Percentiles rank a stretch among this genome's conserved stretches.
Evolutionary conservation across 352 stramenopile genomes (phyloP).

Genomic region (Phytophthora pistaciae): DNA sequence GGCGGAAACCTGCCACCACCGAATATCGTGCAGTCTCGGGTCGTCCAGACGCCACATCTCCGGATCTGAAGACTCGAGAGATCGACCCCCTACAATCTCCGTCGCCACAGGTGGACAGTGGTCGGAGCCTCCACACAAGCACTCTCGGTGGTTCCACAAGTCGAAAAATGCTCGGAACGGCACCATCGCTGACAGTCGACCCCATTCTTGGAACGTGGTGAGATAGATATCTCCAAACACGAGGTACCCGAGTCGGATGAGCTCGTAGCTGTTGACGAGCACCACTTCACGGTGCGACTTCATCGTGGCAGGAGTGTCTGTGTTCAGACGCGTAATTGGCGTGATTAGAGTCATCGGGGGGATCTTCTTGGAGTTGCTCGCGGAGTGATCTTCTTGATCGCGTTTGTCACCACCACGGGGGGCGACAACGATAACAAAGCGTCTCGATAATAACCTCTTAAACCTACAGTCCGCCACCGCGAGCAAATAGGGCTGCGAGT

Average conservation of each 20-base stretch:
- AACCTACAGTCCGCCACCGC: no score
- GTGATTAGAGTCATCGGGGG: no score
- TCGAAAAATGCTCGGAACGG: slow-evolving; percentile 1
- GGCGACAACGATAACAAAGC: no score
- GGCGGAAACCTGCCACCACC: slow-evolving; percentile 17
- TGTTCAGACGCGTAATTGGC: no score
- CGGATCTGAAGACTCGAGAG: not conserved
- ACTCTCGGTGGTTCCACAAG: slow-evolving; percentile 27
- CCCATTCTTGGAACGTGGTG: slow-evolving; percentile 19
- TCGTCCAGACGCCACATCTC: slow-evolving; percentile 24
- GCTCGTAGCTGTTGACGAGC: slow-evolving; percentile 24
- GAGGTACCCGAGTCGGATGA: slow-evolving; percentile 24
- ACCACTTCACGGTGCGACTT: no score
- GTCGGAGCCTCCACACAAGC: slow-evolving; percentile 2
- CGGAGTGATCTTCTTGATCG: no score
- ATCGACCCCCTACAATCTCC: not conserved
- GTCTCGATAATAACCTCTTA: no score
- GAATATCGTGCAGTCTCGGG: slow-evolving; percentile 7
- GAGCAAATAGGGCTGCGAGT: no score
- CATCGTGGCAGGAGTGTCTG: no score
- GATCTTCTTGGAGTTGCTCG: no score
- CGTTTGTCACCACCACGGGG: no score
- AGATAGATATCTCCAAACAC: slow-evolving; percentile 13
- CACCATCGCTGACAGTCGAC: slow-evolving; percentile 7
- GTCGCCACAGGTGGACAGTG: not conserved